A percentile compares a stretch with the other conserved stretches of the same genome.
These are phyloP conservation scores for Barnettozyma californica DNA, from an alignment of 805 yeast genomes.

Conservation along the genomic window DNA sequence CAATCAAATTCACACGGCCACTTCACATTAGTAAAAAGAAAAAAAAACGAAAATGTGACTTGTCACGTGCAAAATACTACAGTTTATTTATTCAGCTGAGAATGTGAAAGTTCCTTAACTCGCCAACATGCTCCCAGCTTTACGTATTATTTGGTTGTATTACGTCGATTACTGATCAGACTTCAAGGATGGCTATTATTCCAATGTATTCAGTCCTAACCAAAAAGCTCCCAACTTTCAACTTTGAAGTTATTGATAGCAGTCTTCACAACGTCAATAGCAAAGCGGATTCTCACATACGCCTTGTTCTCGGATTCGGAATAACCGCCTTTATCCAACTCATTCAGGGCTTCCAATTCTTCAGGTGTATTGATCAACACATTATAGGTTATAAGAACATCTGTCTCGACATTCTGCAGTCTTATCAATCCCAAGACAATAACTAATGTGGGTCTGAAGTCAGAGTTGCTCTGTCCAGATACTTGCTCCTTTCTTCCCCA, in stretches of 20 bases:
- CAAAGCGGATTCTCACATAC: constrained; percentile 25
- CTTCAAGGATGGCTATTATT: too few relatives aligned
- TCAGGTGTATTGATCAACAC: constrained; percentile 40
- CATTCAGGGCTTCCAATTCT: constrained; percentile 24
- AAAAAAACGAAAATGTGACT: background rate
- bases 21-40: too few relatives aligned
- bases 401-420: constrained; percentile 47
- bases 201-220: constrained; percentile 12
- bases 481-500: constrained; percentile 41
- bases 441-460: constrained; percentile 34
- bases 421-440: constrained; percentile 56
- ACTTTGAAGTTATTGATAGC: constrained; percentile 30
- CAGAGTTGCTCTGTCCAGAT: constrained; percentile 9
- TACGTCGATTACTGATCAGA: too few relatives aligned
- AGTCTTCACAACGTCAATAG: constrained; percentile 22
- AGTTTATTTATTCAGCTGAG: too few relatives aligned
- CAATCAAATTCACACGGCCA: background rate
- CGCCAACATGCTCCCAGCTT: too few relatives aligned
- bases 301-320: constrained; percentile 18
- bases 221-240: constrained; percentile 45
- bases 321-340: constrained; percentile 1
- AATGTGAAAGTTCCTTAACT: too few relatives aligned
- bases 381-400: constrained; percentile 55
- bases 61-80: background rate
- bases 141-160: too few relatives aligned